phyloP scores from a whole-genome alignment of 257 asterid genomes.

The Thymus quinquecostatus region DNA sequence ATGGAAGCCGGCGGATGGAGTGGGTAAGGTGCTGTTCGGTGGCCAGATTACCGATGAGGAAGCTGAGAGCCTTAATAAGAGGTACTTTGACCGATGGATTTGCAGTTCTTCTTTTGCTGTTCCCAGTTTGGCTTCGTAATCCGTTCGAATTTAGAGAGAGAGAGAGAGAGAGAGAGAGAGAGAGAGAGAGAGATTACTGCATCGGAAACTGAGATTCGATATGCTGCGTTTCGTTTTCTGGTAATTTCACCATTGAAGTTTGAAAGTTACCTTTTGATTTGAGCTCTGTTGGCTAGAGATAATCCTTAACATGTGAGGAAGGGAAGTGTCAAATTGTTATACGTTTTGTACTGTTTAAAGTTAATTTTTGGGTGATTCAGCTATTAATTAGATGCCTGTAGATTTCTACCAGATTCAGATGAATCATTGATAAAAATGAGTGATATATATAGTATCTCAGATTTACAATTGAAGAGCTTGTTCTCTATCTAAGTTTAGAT shows the following conservation, averaged over 20 bases:
- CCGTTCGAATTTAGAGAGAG: neutral
- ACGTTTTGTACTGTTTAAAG: neutral
- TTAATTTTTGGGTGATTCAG: neutral
- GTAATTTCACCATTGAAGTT: neutral
- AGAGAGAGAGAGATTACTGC: neutral
- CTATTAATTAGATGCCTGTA: neutral
- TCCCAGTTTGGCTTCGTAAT: neutral
- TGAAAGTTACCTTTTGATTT: constrained; percentile 12
- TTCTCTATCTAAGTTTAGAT: neutral
- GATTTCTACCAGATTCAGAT: neutral
- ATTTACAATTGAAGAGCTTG: neutral
- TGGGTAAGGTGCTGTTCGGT: constrained; percentile 79
- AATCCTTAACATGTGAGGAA: constrained; percentile 1
- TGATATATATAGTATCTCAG: neutral
- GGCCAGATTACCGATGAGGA: constrained; percentile 93
- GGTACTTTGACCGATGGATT: constrained; percentile 42
- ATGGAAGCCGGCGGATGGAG: constrained; percentile 69
- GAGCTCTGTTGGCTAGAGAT: neutral
- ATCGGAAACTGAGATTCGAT: neutral
- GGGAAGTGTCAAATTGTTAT: neutral
- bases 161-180: no score
- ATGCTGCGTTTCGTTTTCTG: neutral
- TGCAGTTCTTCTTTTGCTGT: neutral
- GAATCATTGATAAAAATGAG: neutral
- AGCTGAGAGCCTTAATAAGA: constrained; percentile 80